Base-by-base conservation (phyloP, 73 alveolate species). In the Blepharisma japonicum region DNA sequence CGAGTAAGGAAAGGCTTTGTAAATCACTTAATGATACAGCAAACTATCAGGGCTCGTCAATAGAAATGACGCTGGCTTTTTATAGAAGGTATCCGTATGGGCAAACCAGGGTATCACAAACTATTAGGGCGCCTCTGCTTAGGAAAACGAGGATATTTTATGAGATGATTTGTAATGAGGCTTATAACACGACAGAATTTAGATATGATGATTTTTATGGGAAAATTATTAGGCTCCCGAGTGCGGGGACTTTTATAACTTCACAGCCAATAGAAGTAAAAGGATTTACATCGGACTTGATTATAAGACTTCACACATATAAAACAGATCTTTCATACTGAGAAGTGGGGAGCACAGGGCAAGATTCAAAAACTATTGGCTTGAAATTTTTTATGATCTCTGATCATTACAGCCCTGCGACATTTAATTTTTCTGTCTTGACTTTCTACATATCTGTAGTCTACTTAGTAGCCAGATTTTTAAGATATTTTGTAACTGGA, bases 391-490 rank as follows among this genome's bases (percentile, higher is more conserved):
- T 82, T 87, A 86, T 89, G 11, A 48, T 85, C 66, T 86, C 93
- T 6, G 87, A 82, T 20, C 66, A 72, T 77, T 77, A 70, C 7
- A 77, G 87, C 4, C 88, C 81, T 6, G 23, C 68, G 25, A 80
- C 72, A 25, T 49, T 82, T 23, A 79, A 71, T 53, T 87, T 81
- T 55, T 71, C 89, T 6, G 71, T 84, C 23, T 20, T 79, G 6
- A 80, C 95, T 0, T 83, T 88, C 82, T 88, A 83, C 53, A 68
- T 84, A 38, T 70, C 90, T n/a, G 82, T 88, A 47, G 95, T 88
- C 11, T 84, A 83, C 45, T 91, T 82, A 11, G 56, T 88, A 6
- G 95, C 89, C 1, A 66, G 61, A 68, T 68, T 71, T n/a, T 20
- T 88, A 3, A 83, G 90, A 80, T 51, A 68, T 2, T 46, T 71